Conservation (phyloP, 2,329 filamentous ascomycete genomes). For the Onygena corvina region DNA sequence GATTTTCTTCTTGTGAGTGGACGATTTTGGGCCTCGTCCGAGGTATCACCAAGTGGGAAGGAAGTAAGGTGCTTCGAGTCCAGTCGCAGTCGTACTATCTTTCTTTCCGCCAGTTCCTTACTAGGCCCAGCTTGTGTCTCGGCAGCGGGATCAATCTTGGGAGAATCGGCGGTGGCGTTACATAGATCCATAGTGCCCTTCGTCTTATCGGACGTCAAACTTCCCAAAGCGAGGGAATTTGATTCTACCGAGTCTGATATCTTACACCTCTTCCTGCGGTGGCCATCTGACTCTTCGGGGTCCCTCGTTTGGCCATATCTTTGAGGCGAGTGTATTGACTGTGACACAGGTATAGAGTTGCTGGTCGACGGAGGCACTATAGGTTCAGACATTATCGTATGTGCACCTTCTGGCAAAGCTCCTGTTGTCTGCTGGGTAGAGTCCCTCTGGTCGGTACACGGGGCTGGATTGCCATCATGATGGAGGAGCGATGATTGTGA, state of each 20-base stretch:
- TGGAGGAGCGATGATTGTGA: not conserved
- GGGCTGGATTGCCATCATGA: not conserved
- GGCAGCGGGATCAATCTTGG: not conserved
- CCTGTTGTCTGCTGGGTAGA: not conserved
- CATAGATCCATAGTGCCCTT: too few relatives aligned
- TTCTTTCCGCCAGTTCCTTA: constrained; percentile 21
- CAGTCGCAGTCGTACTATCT: constrained; percentile 33
- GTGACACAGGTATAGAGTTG: not conserved
- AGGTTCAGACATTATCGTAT: not conserved
- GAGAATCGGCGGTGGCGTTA: constrained; percentile 11
- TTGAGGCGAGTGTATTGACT: not conserved
- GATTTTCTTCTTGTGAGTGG: not conserved
- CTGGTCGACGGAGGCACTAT: not conserved
- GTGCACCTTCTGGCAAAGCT: not conserved
- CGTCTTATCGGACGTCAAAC: too few relatives aligned
- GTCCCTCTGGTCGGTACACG: not conserved
- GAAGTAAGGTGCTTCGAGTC: constrained; percentile 36
- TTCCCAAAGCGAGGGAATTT: not conserved
- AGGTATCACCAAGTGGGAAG: constrained; percentile 19
- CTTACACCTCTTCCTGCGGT: not conserved
- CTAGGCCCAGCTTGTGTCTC: not conserved
- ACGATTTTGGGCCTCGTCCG: not conserved
- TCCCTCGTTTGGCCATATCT: not conserved
- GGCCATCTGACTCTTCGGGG: not conserved
- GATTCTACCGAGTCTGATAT: not conserved